Percentiles rank a stretch among this genome's conserved stretches.
These are phyloP conservation scores for Scedosporium minutisporum DNA, from an alignment of 2,329 filamentous ascomycete genomes.

Conservation along the genomic window DNA sequence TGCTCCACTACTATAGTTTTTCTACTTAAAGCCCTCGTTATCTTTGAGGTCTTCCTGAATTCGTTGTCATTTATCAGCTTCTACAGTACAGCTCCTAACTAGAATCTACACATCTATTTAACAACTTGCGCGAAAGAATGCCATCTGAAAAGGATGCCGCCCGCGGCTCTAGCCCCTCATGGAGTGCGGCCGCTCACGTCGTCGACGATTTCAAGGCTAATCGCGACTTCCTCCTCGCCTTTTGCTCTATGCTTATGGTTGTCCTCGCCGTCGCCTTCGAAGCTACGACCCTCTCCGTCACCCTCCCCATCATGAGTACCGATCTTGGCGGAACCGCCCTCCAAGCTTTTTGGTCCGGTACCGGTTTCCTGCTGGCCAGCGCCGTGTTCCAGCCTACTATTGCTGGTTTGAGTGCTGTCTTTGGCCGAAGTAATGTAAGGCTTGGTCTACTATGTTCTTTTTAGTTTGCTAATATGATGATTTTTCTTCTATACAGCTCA, in stretches of 20 bases:
- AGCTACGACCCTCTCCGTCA: conserved; percentile 19
- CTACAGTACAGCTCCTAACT: no score
- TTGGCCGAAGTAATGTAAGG: conserved; percentile 21
- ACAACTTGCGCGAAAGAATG: no score
- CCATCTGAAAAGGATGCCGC: no score
- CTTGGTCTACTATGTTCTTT: neutral
- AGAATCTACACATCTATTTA: no score
- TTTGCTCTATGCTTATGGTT: conserved; percentile 38
- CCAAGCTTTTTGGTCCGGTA: conserved; percentile 63
- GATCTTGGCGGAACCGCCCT: conserved; percentile 44
- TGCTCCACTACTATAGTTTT: no score
- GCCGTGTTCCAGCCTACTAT: conserved; percentile 48
- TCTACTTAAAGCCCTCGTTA: no score
- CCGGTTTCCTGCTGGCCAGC: conserved; percentile 57
- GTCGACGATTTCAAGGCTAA: conserved; percentile 19
- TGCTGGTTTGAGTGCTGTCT: conserved; percentile 24
- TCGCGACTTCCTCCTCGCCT: conserved; percentile 34
- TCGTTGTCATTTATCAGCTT: no score
- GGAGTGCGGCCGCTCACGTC: neutral
- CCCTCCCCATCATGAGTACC: conserved; percentile 30
- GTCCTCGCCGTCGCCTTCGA: conserved; percentile 40
- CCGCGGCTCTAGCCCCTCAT: no score
- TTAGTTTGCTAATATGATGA: no score
- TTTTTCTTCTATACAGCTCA: conserved; percentile 8
- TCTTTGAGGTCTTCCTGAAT: no score